phyloP scores from a whole-genome alignment of 129 eudicot genomes.

The Apium graveolens region DNA sequence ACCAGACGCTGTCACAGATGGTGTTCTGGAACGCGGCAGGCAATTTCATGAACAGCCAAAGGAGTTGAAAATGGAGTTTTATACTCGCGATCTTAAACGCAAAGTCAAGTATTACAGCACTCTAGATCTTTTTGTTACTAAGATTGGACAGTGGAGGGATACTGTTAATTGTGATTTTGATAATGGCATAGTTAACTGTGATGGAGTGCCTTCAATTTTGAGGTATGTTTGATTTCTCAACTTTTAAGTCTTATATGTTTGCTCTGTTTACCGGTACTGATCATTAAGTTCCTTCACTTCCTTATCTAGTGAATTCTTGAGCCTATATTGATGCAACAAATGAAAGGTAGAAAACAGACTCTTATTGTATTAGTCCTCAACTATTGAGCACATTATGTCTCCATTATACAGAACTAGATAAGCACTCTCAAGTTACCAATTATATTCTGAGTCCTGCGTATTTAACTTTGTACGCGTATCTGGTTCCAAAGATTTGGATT shows the following conservation, averaged over 20 bases:
- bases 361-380: too few species aligned
- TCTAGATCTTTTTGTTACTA: background rate
- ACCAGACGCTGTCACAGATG: background rate
- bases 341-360: too few species aligned
- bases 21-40: background rate
- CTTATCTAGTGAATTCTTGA: too few species aligned
- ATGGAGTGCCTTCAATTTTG: background rate
- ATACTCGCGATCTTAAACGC: background rate
- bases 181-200: background rate
- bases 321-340: too few species aligned
- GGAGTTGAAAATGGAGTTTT: slow-evolving; percentile 5
- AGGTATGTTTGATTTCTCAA: background rate
- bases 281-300: too few species aligned
- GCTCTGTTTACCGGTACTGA: background rate
- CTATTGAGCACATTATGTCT: too few species aligned
- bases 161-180: slow-evolving; percentile 10
- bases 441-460: too few species aligned
- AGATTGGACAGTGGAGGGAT: slow-evolving; percentile 11
- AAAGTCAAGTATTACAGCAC: background rate
- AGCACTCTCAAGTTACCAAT: too few species aligned
- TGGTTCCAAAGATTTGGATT: too few species aligned
- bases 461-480: too few species aligned
- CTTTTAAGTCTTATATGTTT: background rate
- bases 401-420: background rate
- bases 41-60: background rate